Conservation (phyloP, 2,329 filamentous ascomycete species). For the Monosporascus sp. region DNA sequence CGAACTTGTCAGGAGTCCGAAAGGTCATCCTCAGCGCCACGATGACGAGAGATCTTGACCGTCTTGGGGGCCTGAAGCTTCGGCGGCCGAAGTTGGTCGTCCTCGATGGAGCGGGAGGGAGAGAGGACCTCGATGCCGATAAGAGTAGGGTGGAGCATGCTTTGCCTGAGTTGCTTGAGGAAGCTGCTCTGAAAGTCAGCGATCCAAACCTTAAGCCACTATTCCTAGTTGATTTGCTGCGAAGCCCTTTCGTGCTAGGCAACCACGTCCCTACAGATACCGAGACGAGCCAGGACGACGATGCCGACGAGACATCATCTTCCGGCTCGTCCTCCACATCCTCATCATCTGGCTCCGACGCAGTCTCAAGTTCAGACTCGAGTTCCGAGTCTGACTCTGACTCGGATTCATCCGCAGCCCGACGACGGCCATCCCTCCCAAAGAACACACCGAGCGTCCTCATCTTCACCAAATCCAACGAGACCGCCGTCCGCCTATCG, state of each 20-base stretch:
- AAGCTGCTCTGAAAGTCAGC: conserved; percentile 63
- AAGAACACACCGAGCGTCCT: conserved; percentile 47
- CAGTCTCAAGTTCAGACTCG: conserved; percentile 29
- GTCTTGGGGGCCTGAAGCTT: conserved; percentile 69
- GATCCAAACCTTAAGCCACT: conserved; percentile 73
- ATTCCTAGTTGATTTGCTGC: conserved; percentile 74
- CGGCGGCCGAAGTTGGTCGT: conserved; percentile 70
- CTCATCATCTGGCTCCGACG: conserved; percentile 23
- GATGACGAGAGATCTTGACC: conserved; percentile 80
- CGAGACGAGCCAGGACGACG: conserved; percentile 15
- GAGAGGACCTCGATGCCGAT: conserved; percentile 29
- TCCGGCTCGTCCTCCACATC: conserved; percentile 10
- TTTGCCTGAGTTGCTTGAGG: conserved; percentile 59
- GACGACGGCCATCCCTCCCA: no score
- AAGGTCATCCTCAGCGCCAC: conserved; percentile 90
- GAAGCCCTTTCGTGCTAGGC: conserved; percentile 43
- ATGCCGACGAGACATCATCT: conserved; percentile 29
- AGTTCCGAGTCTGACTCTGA: conserved; percentile 26
- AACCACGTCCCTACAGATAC: conserved; percentile 6
- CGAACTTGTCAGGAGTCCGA: conserved; percentile 52
- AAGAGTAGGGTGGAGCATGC: conserved; percentile 40
- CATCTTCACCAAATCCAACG: conserved; percentile 88
- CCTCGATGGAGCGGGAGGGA: conserved; percentile 51
- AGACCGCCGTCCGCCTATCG: conserved; percentile 79
- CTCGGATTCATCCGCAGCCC: conserved; percentile 9